phyloP scores from a whole-genome alignment of 2,329 filamentous ascomycete genomes.

The Hirsutella rhossiliensis region DNA sequence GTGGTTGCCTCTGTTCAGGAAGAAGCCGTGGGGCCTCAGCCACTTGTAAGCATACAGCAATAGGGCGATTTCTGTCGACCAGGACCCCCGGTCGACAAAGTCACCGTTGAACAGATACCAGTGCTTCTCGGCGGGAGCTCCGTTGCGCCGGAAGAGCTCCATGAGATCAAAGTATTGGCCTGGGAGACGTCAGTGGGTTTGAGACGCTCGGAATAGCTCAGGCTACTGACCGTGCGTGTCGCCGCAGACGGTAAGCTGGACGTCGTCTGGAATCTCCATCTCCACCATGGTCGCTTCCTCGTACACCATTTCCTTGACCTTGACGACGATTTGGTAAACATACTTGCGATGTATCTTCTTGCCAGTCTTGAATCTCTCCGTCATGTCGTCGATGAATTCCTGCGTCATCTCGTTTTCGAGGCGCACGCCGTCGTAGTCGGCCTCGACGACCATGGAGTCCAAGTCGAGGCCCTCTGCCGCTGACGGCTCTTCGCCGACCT shows the following conservation, averaged over 20 bases:
- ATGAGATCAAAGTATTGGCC: conserved; percentile 96
- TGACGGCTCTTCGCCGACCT: conserved; percentile 83
- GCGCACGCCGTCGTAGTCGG: conserved; percentile 71
- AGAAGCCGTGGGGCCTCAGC: conserved; percentile 78
- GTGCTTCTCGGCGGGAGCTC: conserved; percentile 72
- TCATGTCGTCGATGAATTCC: conserved; percentile 97
- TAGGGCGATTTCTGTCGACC: conserved; percentile 94
- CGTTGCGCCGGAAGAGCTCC: conserved; percentile 89
- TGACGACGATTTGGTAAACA: conserved; percentile 89
- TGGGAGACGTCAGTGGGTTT: conserved; percentile 19
- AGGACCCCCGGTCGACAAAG: conserved; percentile 94
- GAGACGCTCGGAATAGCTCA: not conserved
- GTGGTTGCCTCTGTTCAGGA: conserved; percentile 95
- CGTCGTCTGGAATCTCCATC: conserved; percentile 64
- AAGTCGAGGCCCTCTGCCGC: conserved; percentile 84
- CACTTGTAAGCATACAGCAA: conserved; percentile 95
- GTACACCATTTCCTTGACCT: conserved; percentile 80
- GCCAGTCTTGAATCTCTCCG: conserved; percentile 84
- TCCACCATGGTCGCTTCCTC: conserved; percentile 97
- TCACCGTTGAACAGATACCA: conserved; percentile 97
- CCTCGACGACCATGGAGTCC: conserved; percentile 71
- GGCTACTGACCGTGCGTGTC: conserved; percentile 76
- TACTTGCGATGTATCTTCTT: conserved; percentile 96
- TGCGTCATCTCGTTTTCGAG: conserved; percentile 80
- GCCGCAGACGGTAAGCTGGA: conserved; percentile 84